Conservation (phyloP, 352 stramenopile species). For the Phytophthora colocasiae region DNA sequence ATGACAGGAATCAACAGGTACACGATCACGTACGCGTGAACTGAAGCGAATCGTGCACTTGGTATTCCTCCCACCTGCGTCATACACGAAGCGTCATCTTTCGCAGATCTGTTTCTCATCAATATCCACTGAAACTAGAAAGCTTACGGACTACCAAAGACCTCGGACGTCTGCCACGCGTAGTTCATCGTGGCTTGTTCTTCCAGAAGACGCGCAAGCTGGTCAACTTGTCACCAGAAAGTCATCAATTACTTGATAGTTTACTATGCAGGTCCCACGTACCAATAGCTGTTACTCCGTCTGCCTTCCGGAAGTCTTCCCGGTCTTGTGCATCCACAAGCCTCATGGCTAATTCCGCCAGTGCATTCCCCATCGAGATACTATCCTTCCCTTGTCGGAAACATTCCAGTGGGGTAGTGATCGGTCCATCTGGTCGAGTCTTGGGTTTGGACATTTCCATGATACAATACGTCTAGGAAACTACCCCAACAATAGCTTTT, state of each 20-base stretch:
- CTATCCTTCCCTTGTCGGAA: constrained; percentile 46
- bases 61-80: constrained; percentile 50
- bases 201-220: constrained; percentile 57
- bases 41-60: constrained; percentile 63
- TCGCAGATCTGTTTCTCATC: constrained; percentile 12
- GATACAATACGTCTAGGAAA: not conserved
- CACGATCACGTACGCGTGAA: constrained; percentile 48
- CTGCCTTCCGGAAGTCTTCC: constrained; percentile 55
- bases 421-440: constrained; percentile 35
- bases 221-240: constrained; percentile 47
- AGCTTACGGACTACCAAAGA: constrained; percentile 40
- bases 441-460: constrained; percentile 20
- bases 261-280: not conserved
- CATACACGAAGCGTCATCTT: not conserved
- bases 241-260: constrained; percentile 1
- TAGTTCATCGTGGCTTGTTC: constrained; percentile 60
- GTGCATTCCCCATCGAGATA: constrained; percentile 41
- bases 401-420: constrained; percentile 51
- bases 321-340: constrained; percentile 60
- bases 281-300: constrained; percentile 67
- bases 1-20: not conserved
- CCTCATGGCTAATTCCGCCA: constrained; percentile 68
- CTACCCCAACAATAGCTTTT: constrained; percentile 17
- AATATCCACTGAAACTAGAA: constrained; percentile 28
- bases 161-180: constrained; percentile 47